Evolutionary conservation across 805 yeast genomes (phyloP), one percentile per base, ranked within the genome.

Genomic region (Lipomyces japonicus): DNA sequence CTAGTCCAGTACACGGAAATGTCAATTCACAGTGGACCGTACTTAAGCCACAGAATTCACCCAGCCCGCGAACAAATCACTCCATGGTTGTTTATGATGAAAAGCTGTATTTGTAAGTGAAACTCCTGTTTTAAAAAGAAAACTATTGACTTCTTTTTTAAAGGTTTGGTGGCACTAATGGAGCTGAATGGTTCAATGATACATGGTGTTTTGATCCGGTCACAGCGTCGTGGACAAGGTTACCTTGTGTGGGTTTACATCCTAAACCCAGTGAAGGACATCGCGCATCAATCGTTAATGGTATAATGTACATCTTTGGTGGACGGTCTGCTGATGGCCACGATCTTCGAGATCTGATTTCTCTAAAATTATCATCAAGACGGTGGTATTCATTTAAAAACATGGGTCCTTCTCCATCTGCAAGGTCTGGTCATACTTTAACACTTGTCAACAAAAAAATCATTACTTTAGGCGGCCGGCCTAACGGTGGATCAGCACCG

Each of bases 211-310:
- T 77, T 68, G 91, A 91, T 65, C 87, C 95, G 0, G 59, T 68
- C 6, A 65, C 68, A 5, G 80, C 79, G 60, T 74, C 75, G 36
- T 93, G 97, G 97, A 71, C 80, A 22, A 78, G 77, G 54, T 71
- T 86, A 34, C 75, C 75, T 45, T 80, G 95, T 32, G 70, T 78
- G n/a, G 95, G 95, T 7, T 66, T 64, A 53, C 70, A 75, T n/a
- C 97, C 96, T 2, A 82, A 85, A 2, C 91, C 97, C 0, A 77
- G 90, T 51, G 95, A 89, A 68, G 96, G 91, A 63, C 99, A 93
- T 67, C 80, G 96, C 2, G 81, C 95, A 12, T 77, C 91, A 10
- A 69, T 89, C 31, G 84, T 83, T 50, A 82, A 82, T 52, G 90
- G 88, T 61, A 74, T 82, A 44, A 75, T 93, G 77, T 85, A 84